phyloP scores from a whole-genome alignment of 2,329 filamentous ascomycete species.

The Ustilaginoidea virens region DNA sequence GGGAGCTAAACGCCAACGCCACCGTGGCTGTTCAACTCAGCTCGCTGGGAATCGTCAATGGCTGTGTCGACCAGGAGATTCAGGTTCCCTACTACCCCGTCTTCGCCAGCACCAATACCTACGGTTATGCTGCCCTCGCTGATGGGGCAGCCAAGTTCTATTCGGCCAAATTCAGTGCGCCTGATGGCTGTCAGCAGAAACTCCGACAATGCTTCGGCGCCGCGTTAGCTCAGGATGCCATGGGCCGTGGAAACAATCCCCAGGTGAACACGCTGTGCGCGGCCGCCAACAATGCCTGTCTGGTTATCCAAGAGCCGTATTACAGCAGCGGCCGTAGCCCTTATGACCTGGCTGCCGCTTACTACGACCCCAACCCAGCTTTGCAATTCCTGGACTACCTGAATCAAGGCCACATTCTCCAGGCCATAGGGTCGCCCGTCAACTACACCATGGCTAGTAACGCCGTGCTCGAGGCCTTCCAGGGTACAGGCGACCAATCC shows the following conservation, averaged over 20 bases:
- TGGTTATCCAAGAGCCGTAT: slow-evolving; percentile 42
- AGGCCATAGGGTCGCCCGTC: slow-evolving; percentile 45
- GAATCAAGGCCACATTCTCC: slow-evolving; percentile 39
- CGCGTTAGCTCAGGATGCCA: slow-evolving; percentile 22
- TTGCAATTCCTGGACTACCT: slow-evolving; percentile 48
- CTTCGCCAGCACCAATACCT: slow-evolving; percentile 50
- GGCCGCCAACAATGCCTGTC: slow-evolving; percentile 26
- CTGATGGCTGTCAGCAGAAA: slow-evolving; percentile 34
- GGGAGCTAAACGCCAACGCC: slow-evolving; percentile 28
- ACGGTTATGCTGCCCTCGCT: slow-evolving; percentile 42
- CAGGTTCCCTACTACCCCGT: slow-evolving; percentile 41
- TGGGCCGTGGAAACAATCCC: slow-evolving; percentile 22
- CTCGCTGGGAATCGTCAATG: slow-evolving; percentile 56
- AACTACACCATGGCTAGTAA: slow-evolving; percentile 39
- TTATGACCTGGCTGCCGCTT: slow-evolving; percentile 45
- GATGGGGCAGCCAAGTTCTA: slow-evolving; percentile 34
- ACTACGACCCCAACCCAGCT: slow-evolving; percentile 45
- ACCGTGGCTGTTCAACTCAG: slow-evolving; percentile 44
- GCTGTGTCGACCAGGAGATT: slow-evolving; percentile 48
- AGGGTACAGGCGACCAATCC: slow-evolving; percentile 41
- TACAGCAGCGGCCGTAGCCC: slow-evolving; percentile 36
- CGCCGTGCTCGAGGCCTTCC: slow-evolving; percentile 30
- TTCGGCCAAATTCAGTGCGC: slow-evolving; percentile 13
- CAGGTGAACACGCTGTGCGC: slow-evolving; percentile 32
- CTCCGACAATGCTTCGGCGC: slow-evolving; percentile 36